Evolutionary conservation across 2,329 filamentous ascomycete genomes (phyloP).

Genomic region (Ophiostoma sp.): DNA sequence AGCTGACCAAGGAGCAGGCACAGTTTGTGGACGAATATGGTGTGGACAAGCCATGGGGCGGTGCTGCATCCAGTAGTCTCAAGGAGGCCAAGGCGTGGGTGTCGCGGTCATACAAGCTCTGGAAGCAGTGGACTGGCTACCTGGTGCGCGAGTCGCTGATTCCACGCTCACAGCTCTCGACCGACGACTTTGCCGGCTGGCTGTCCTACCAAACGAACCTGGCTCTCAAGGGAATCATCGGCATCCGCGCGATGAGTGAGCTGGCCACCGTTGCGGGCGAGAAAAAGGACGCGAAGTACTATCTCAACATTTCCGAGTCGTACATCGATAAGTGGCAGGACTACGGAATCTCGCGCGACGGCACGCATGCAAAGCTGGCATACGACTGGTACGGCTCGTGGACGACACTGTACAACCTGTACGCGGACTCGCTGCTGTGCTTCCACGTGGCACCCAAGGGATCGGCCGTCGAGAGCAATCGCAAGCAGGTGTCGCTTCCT

Average conservation of each 20-base stretch:
- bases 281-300: constrained; percentile 53
- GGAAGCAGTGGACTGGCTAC: constrained; percentile 71
- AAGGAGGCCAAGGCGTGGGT: constrained; percentile 39
- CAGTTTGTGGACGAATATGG: constrained; percentile 27
- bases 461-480: constrained; percentile 24
- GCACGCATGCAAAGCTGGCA: constrained; percentile 64
- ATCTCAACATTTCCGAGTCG: constrained; percentile 55
- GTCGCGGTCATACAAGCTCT: constrained; percentile 57
- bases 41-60: constrained; percentile 47
- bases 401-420: constrained; percentile 72
- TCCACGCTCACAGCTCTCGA: constrained; percentile 67
- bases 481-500: constrained; percentile 17
- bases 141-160: constrained; percentile 64
- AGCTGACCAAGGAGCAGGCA: constrained; percentile 19
- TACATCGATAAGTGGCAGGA: constrained; percentile 68
- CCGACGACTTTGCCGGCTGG: constrained; percentile 74
- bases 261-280: constrained; percentile 56
- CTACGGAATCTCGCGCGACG: constrained; percentile 60
- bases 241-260: constrained; percentile 71
- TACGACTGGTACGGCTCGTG: constrained; percentile 74
- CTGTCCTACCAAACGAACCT: constrained; percentile 69
- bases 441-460: constrained; percentile 29
- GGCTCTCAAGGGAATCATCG: constrained; percentile 70
- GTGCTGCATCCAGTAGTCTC: constrained; percentile 40
- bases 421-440: constrained; percentile 50